These are phyloP conservation scores for Blastobotrys capitulatus DNA, from an alignment of 1,139 yeast species.

Conservation along the genomic window DNA sequence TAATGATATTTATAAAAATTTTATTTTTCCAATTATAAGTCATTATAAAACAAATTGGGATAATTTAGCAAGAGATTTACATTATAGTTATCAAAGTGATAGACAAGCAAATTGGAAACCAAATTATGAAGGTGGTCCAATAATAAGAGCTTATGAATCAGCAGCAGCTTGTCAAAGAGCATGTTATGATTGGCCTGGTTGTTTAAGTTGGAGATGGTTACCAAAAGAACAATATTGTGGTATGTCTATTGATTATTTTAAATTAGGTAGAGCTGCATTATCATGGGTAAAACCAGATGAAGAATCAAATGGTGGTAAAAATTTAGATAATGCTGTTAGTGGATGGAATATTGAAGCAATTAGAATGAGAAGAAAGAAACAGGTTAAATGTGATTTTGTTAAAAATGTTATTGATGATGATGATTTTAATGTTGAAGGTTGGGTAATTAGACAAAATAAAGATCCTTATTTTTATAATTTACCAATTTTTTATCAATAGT, in stretches of 20 bases:
- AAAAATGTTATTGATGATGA: neutral
- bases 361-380: constrained; percentile 10
- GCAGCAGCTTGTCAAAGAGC: constrained; percentile 23
- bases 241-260: constrained; percentile 12
- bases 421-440: neutral
- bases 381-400: constrained; percentile 1
- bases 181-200: constrained; percentile 21
- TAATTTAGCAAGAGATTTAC: constrained; percentile 22
- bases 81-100: constrained; percentile 13
- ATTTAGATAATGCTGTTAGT: constrained; percentile 15
- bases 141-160: constrained; percentile 20
- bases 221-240: constrained; percentile 19
- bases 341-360: constrained; percentile 32
- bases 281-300: neutral
- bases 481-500: neutral
- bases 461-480: neutral
- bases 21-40: constrained; percentile 29
- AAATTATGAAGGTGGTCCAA: constrained; percentile 10
- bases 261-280: constrained; percentile 17
- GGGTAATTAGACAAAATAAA: neutral
- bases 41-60: constrained; percentile 28
- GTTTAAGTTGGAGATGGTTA: constrained; percentile 27
- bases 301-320: neutral
- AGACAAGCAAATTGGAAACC: constrained; percentile 6
- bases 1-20: constrained; percentile 33